Evolutionary conservation across 2,329 filamentous ascomycete species (phyloP), one percentile per base, ranked within the genome.

Genomic region (Fusarium torreyae): DNA sequence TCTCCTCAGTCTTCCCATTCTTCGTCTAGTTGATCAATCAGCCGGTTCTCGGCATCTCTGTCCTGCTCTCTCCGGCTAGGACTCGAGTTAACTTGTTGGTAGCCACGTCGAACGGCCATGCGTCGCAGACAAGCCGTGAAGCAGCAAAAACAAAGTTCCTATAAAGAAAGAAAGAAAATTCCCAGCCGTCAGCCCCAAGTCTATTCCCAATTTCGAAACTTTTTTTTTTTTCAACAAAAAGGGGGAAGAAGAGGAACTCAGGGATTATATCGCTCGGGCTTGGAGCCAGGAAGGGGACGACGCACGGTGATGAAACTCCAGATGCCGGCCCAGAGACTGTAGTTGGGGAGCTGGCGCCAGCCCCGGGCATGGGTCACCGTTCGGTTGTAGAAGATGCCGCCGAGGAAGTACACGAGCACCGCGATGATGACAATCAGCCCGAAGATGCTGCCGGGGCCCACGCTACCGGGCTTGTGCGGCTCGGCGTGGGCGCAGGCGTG

Each of bases 11-110:
- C 94, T 73, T 98, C 94, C 95, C 95, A 98, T 78, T 98, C 94
- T 79, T 98, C 95, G 75, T 98, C 96, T 63, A 98, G 85, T 80
- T 98, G 94, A 79, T 98, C 95, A 78, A 99, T 98, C 73, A 98
- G 82, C 68, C 94, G 85, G 79, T 98, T 98, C 81, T 98, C 96
- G 57, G 94, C 94, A 62, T 98, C 95, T 57, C 85, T 79, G 74
- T 83, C 83, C 71, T 84, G 77, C 64, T 82, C 80, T 58, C 83
- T 80, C 39, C 84, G 82, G 69, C 78, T 85, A 13, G 86, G 82
- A 48, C 85, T 87, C 15, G 84, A 80, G 38, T 86, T 86, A 24
- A 94, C 82, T 42, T 89, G 84, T 61, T 85, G 88, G 78, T 94
- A 94, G 11, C 92, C 91, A 57, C 90, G 81, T 66, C 88, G 85